Conservation (phyloP, 768 basidiomycete species). For the Serendipita sp. region DNA sequence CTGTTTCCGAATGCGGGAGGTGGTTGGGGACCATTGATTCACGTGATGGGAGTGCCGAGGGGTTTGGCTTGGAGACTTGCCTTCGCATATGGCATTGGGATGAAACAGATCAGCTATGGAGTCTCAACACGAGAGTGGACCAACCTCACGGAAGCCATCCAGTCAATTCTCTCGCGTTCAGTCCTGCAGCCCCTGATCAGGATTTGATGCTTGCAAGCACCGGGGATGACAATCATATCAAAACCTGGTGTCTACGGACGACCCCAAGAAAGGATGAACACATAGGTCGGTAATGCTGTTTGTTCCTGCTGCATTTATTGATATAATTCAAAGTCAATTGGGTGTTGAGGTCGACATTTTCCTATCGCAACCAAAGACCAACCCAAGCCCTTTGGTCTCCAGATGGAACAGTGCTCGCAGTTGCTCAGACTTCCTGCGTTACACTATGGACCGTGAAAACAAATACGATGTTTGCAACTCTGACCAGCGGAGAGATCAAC, state of each 20-base stretch:
- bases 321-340: slow-evolving; percentile 43
- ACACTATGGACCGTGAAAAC: slow-evolving; percentile 59
- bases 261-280: not conserved
- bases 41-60: slow-evolving; percentile 43
- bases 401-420: slow-evolving; percentile 72
- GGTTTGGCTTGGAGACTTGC: slow-evolving; percentile 50
- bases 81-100: slow-evolving; percentile 90
- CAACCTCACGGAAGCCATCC: slow-evolving; percentile 58
- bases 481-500: slow-evolving; percentile 40
- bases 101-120: slow-evolving; percentile 41
- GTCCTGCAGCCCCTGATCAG: slow-evolving; percentile 25
- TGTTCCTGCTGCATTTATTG: not conserved
- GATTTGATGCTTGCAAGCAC: slow-evolving; percentile 47
- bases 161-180: slow-evolving; percentile 56
- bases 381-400: slow-evolving; percentile 58
- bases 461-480: slow-evolving; percentile 39
- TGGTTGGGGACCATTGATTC: slow-evolving; percentile 90
- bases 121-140: slow-evolving; percentile 78
- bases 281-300: not conserved
- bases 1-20: slow-evolving; percentile 47
- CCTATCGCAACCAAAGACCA: slow-evolving; percentile 52
- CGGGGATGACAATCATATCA: slow-evolving; percentile 58
- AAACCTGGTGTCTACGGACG: slow-evolving; percentile 50
- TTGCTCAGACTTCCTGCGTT: slow-evolving; percentile 49
- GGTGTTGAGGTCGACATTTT: slow-evolving; percentile 59